Base-by-base conservation (phyloP, 129 eudicot genomes). In the Sambucus nigra region DNA sequence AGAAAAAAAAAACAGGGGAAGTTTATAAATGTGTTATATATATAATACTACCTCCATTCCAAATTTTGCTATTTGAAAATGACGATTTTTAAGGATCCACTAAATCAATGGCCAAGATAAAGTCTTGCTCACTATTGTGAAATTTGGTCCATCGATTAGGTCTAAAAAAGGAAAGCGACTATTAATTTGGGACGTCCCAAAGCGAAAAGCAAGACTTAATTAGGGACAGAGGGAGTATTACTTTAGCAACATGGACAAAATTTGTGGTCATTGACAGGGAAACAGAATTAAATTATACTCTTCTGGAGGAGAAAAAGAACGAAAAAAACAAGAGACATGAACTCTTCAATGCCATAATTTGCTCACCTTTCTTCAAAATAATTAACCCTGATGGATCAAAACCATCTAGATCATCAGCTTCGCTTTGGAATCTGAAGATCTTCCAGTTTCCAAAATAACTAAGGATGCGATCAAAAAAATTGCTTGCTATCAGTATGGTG, bases 381-480 rank as follows among this genome's bases (percentile, higher is more conserved):
- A 82, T 72, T 26, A 82, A 42, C 57, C 92, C 92, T 10, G 92
- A 74, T 22, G 86, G 71, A 66, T 82, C 82, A 62, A 77, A 82
- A 23, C 92, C 92, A 55, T 74, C 92, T 27, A 75, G 58, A 64
- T 73, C 86, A 54, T 80, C 95, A 29, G 74, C 58, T 58, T 80
- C 87, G 29, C 31, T 72, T 53, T 48, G 79, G 56, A 65, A 47
- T 57, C 62, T 64, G 47, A 86, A 86, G 47, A 81, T 75, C 51
- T 70, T 81, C 92, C 92, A 86, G 59, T 86, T 86, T 51, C 92
- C 92, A 64, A 76, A 76, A 44, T 76, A 81, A 23, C 55, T 44
- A 48, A 78, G 47, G 47, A 78, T 61, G 2, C 82, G 81, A 17
- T 78, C 84, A 60, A 75, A 78, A 40, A 86, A 78, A 49, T 78